Percentiles rank a stretch among this genome's conserved stretches.
Evolutionary conservation across 768 basidiomycete species (phyloP).

Genomic region (Trametes cinnabarina): DNA sequence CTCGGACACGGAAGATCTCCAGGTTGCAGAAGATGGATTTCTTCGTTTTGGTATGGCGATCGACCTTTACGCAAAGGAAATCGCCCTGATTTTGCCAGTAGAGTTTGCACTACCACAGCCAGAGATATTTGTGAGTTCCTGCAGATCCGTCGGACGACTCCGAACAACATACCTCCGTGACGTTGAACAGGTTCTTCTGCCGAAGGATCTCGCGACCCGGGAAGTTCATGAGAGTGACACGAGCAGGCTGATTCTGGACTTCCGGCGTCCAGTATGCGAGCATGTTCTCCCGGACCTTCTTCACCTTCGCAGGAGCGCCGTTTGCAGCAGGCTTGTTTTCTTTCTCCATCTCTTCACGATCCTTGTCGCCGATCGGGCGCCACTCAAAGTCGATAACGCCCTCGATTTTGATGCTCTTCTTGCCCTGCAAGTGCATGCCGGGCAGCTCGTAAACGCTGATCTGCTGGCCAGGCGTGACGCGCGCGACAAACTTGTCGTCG

Average conservation of each 20-base stretch:
- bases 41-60: conserved; percentile 97
- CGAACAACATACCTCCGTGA: conserved; percentile 73
- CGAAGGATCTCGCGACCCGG: conserved; percentile 81
- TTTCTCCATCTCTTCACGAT: conserved; percentile 68
- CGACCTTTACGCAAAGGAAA: conserved; percentile 98
- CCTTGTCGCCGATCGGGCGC: conserved; percentile 91
- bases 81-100: conserved; percentile 99
- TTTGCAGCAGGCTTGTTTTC: conserved; percentile 34
- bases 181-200: conserved; percentile 97
- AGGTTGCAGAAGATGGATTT: conserved; percentile 98
- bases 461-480: conserved; percentile 85
- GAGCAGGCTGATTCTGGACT: conserved; percentile 92
- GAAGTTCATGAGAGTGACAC: conserved; percentile 90
- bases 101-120: conserved; percentile 75
- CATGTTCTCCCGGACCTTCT: conserved; percentile 85
- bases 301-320: conserved; percentile 42
- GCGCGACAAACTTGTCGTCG: conserved; percentile 92
- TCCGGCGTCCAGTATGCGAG: conserved; percentile 98
- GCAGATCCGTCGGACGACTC: not conserved
- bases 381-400: conserved; percentile 98
- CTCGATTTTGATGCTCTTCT: conserved; percentile 96
- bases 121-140: not conserved
- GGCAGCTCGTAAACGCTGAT: conserved; percentile 97
- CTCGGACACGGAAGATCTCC: conserved; percentile 95
- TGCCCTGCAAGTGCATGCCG: conserved; percentile 89